These are phyloP conservation scores for Colletotrichum incanum DNA, from an alignment of 2,329 filamentous ascomycete species.

Conservation along the genomic window DNA sequence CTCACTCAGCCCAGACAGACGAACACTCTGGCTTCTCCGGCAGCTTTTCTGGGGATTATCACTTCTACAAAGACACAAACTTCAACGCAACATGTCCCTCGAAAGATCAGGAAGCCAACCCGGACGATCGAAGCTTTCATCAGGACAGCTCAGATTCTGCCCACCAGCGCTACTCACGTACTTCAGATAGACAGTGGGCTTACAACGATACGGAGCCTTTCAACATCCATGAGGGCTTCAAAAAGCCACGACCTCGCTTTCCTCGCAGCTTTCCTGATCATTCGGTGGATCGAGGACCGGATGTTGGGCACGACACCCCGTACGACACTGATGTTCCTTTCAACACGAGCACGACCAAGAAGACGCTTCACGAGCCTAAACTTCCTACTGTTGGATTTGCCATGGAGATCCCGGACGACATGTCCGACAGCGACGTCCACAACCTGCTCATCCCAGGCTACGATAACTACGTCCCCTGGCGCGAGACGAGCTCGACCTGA, in stretches of 20 bases:
- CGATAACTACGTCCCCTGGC: constrained; percentile 36
- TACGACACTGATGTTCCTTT: background rate
- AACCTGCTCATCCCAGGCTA: constrained; percentile 38
- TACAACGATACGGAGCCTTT: background rate
- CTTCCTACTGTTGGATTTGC: constrained; percentile 27
- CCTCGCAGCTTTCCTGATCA: background rate
- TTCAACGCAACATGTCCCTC: background rate
- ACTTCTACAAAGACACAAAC: background rate
- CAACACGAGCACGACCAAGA: constrained; percentile 1
- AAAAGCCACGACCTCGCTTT: background rate
- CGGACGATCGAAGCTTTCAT: background rate
- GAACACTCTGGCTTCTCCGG: background rate
- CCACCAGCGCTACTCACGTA: background rate
- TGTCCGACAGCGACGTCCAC: constrained; percentile 37
- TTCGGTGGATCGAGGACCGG: background rate
- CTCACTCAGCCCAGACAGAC: background rate
- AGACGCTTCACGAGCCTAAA: constrained; percentile 4
- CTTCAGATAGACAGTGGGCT: background rate
- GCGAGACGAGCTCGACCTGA: constrained; percentile 7
- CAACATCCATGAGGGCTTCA: background rate
- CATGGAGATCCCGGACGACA: constrained; percentile 40
- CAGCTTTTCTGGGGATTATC: background rate
- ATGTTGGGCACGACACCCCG: background rate
- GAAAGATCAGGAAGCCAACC: background rate
- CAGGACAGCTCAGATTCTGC: background rate